Base-by-base conservation (phyloP, 2,329 filamentous ascomycete species). In the Xylaria hypoxylon region DNA sequence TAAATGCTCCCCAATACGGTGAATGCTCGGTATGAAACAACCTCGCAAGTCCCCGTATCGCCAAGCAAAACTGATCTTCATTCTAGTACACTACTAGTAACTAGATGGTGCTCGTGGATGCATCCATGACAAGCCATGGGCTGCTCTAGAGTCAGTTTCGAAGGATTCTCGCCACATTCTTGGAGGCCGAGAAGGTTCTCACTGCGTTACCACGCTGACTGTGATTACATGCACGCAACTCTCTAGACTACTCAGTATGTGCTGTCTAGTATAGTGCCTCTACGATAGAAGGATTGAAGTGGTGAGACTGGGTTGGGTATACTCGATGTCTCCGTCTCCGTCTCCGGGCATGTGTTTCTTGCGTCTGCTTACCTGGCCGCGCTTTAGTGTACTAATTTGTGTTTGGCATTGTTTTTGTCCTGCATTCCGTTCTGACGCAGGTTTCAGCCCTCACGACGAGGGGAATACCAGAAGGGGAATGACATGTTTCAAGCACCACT, bases 371-470 rank as follows among this genome's bases (percentile, higher is more conserved):
- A 50, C 15, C 5, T 56, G 38, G 24, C 33, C 15, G 2, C 15
- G 44, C 28, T 33, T 40, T 52, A n/a, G n/a, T n/a, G n/a, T n/a
- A 35, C 53, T 28, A 17, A 33, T 40, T 38, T 35, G 31, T 60
- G 62, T 59, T 47, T 64, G 28, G n/a, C 55, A 35, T 61, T 57
- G 44, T 65, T 57, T 58, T 56, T 56, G 19, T n/a, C 52, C 65
- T 44, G 58, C 62, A 62, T 68, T 68, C 62, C 65, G 33, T 62
- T 59, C 52, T 65, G 57, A 68, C 44, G 62, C 62, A 66, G 60
- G 68, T 70, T 68, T 67, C 63, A 63, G 57, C 55, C 55, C 38
- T 40, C 24, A 45, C 22, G 40, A 57, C 31, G 42, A 47, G 22
- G 50, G 35, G 35, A 62, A 60, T 63, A 55, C 60, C 52, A 61